Evolutionary conservation across 306 rosid species (phyloP).

Genomic region (Arachis hypogaea): DNA sequence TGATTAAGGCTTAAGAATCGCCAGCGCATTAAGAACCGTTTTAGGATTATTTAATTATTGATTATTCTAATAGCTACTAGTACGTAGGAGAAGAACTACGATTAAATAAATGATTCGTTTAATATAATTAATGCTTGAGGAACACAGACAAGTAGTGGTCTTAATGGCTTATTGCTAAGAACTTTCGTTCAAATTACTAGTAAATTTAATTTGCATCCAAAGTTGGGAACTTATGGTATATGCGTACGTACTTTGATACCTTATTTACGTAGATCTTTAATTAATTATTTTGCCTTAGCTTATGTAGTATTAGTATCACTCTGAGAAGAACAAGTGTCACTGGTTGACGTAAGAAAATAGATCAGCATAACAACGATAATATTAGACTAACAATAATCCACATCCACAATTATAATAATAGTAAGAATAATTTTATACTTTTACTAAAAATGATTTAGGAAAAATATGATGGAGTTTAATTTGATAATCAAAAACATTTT

Average conservation of each 20-base stretch:
- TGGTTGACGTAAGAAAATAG: slow-evolving; percentile 31
- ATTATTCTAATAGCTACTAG: background rate
- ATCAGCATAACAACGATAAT: background rate
- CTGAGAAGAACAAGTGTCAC: slow-evolving; percentile 32
- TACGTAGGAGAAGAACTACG: background rate
- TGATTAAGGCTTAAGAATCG: slow-evolving; percentile 63
- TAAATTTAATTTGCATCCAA: slow-evolving; percentile 16
- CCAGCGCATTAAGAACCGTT: slow-evolving; percentile 49
- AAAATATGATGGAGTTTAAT: background rate
- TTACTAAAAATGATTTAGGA: background rate
- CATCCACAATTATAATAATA: background rate
- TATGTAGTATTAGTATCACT: background rate
- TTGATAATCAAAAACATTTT: background rate
- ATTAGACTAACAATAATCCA: background rate
- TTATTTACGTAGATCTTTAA: slow-evolving; percentile 24
- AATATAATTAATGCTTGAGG: background rate
- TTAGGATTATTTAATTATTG: slow-evolving; percentile 9
- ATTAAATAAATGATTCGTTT: slow-evolving; percentile 8
- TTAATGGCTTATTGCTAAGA: slow-evolving; percentile 27
- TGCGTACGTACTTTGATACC: slow-evolving; percentile 32
- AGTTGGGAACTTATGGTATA: background rate
- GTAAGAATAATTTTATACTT: too few species aligned
- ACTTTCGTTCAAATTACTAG: slow-evolving; percentile 29
- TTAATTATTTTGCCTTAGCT: background rate
- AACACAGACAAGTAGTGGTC: background rate